Evolutionary conservation across 2,329 filamentous ascomycete species (phyloP).

Genomic region (Plenodomus lindquistii): DNA sequence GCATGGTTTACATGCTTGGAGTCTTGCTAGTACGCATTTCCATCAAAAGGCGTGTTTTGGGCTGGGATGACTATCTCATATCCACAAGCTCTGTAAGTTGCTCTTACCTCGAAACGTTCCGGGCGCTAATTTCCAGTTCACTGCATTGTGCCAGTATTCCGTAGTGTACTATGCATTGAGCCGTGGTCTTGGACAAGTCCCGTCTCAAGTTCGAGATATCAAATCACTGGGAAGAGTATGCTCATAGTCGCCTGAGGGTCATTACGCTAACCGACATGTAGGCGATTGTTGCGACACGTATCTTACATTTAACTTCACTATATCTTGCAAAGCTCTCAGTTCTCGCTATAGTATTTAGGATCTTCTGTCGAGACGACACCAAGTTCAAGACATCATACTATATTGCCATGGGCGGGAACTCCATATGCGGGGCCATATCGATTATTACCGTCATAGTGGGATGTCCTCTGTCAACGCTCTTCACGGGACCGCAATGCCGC

Average conservation of each 20-base stretch:
- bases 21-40: constrained; percentile 9
- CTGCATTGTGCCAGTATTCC: constrained; percentile 5
- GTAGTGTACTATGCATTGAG: constrained; percentile 5
- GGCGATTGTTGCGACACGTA: not conserved
- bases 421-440: not conserved
- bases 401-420: not conserved
- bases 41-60: constrained; percentile 14
- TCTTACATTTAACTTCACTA: not conserved
- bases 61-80: constrained; percentile 14
- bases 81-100: constrained; percentile 12
- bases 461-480: not conserved
- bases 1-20: constrained; percentile 12
- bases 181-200: constrained; percentile 3
- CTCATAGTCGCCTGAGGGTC: not conserved
- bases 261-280: not conserved
- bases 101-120: not conserved
- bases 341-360: not conserved
- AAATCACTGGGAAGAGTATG: not conserved
- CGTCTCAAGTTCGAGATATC: not conserved
- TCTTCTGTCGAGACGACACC: not conserved
- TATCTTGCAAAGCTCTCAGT: constrained; percentile 2
- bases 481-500: not conserved
- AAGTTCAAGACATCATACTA: not conserved
- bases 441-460: not conserved
- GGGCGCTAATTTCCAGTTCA: constrained; percentile 3